phyloP scores from a whole-genome alignment of 306 rosid species.

The barrel medic (Medicago truncatula) region MtrunA17r5.0-ANR NC_053045.1:58354001-58354500 shows the following conservation, averaged over 20 bases:
- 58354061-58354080: slow-evolving; percentile 45
- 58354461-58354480: slow-evolving; percentile 49
- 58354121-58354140: not conserved
- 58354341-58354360: slow-evolving; percentile 85
- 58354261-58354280: no score
- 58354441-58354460: slow-evolving; percentile 58
- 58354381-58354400: slow-evolving; percentile 73
- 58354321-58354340: slow-evolving; percentile 45
- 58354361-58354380: slow-evolving; percentile 52
- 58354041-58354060: slow-evolving; percentile 64
- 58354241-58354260: no score
- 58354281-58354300: not conserved
- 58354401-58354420: slow-evolving; percentile 61
- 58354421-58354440: slow-evolving; percentile 64
- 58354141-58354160: not conserved
- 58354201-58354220: no score
- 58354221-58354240: no score
- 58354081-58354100: not conserved
- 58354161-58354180: no score
- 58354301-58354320: not conserved
- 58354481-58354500: slow-evolving; percentile 50
- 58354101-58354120: slow-evolving; percentile 1
- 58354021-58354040: slow-evolving; percentile 74
- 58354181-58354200: no score
- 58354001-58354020: slow-evolving; percentile 78